Base-by-base conservation (phyloP, 306 rosid species). In the Senna tora region DNA sequence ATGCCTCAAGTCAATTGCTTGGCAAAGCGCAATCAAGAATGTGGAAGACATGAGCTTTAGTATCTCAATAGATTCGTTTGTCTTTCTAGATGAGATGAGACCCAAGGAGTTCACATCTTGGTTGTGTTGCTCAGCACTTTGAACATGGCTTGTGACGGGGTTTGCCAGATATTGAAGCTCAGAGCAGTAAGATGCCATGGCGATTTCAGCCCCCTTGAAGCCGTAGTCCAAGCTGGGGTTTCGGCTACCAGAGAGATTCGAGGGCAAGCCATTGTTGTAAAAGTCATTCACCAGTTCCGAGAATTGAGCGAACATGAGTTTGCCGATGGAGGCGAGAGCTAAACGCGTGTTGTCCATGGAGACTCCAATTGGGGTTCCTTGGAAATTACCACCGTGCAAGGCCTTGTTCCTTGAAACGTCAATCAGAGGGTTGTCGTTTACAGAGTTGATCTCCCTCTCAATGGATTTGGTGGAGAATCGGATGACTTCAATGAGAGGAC, bases 351-450 rank as follows among this genome's bases (percentile, higher is more conserved):
- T 93, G 55, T 93, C 98, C 98, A 93, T 93, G 1, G 98, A 93
- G 1, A 93, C 98, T 13, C 98, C 98, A 28, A 93, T 93, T 0
- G 98, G 98, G 0, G 98, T 93, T 20, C 98, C 98, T 34, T 93
- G 98, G 72, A 93, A 93, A 73, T 93, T 93, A 15, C 98, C 98
- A 28, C 98, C 98, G 62, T 90, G 97, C 10, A 93, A 14, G 14
- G 98, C 98, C 87, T 84, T 87, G 83, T 93, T 90, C 63, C 98
- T 90, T 0, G 98, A 93, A 7, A 93, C 98, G 72, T 93, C 98
- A 38, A 93, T 93, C 82, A 93, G 60, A 36, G 98, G 98, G 75
- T 93, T 93, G 46, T 93, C 98, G 2, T 93, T 93, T 2, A 93
- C 98, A 0, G 98, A 93, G 74, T 93, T 93, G 2, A 93, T 85